phyloP scores from a whole-genome alignment of 495 filamentous ascomycete genomes.

The Neurospora sp. region DNA sequence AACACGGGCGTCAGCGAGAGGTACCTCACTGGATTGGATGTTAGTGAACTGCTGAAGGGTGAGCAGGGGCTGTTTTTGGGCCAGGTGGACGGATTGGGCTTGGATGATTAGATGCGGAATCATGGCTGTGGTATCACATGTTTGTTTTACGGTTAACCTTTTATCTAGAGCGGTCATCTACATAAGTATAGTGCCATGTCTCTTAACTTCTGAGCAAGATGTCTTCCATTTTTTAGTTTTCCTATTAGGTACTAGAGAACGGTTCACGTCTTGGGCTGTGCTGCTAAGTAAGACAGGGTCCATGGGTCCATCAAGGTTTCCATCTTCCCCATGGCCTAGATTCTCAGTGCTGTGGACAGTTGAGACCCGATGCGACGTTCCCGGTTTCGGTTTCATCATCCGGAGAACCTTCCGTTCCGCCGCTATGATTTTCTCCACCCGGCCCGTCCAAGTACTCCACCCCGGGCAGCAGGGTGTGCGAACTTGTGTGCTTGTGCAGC shows the following conservation, averaged over 20 bases:
- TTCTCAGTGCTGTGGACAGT: not conserved
- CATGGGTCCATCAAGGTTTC: not conserved
- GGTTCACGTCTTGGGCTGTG: not conserved
- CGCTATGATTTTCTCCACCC: not conserved
- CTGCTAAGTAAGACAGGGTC: not conserved
- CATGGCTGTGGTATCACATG: not conserved
- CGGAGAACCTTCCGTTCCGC: not conserved
- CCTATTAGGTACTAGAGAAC: not conserved
- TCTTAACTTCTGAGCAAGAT: not conserved
- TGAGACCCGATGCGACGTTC: not conserved
- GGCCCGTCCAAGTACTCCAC: not conserved
- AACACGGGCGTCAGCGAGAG: slow-evolving; percentile 88
- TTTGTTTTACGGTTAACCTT: not conserved
- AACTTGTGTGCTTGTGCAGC: not conserved
- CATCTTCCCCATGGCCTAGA: not conserved
- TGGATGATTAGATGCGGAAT: slow-evolving; percentile 15
- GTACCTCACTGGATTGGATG: slow-evolving; percentile 78
- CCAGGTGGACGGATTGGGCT: slow-evolving; percentile 29
- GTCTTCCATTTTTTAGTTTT: not conserved
- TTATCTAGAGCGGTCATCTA: not conserved
- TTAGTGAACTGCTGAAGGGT: slow-evolving; percentile 63
- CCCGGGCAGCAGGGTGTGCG: not conserved
- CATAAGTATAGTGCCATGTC: not conserved
- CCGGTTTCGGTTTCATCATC: not conserved
- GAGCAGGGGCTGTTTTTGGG: slow-evolving; percentile 40